Evolutionary conservation across 176 grass and related monocot genomes (phyloP), one percentile per base, ranked within the genome.

Genomic region (Oryza brachyantha): DNA sequence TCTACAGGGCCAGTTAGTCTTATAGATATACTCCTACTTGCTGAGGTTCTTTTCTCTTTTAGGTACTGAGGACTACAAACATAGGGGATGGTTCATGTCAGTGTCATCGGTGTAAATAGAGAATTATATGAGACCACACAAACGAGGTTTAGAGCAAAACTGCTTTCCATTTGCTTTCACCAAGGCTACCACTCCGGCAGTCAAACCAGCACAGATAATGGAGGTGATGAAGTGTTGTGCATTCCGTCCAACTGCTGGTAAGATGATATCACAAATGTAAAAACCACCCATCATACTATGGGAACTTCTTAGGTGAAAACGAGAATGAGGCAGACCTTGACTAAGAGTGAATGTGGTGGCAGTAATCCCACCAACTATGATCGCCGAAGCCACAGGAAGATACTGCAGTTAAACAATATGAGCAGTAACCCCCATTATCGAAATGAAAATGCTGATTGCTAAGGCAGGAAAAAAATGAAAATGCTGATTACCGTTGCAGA

Each of bases 131-230:
- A 96, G 88, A 58, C 90, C 78, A 77, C 96, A 91, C 72, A 96
- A 77, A 32, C 88, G 92, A 70, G 96, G 96, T 59, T 90, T 92
- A 74, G 96, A 96, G 64, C 96, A 99, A 75, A 99, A 89, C 35
- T 91, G 96, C 72, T 93, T 95, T 21, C 92, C 96, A 85, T 99
- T 99, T 29, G 96, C 86, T 93, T 96, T 99, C 72, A 93, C 88
- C 86, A 93, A 77, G 57, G 86, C 96, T 63, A 93, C n/a, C 37
- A 99, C 65, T 73, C 96, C 92, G 50, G 79, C 90, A 29, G 92
- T 93, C 79, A 99, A 70, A 64, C 96, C 90, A 0, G 75, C 88
- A 11, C 82, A 89, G 70, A 99, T n/a, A 54, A 99, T 59, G 17
- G 90, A 89, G 4, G 96, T 80, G 41, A 90, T 70, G 22, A 89